Evolutionary conservation across 2,329 filamentous ascomycete species (phyloP), one percentile per base, ranked within the genome.

Genomic region (Aspergillus hiratsukae): DNA sequence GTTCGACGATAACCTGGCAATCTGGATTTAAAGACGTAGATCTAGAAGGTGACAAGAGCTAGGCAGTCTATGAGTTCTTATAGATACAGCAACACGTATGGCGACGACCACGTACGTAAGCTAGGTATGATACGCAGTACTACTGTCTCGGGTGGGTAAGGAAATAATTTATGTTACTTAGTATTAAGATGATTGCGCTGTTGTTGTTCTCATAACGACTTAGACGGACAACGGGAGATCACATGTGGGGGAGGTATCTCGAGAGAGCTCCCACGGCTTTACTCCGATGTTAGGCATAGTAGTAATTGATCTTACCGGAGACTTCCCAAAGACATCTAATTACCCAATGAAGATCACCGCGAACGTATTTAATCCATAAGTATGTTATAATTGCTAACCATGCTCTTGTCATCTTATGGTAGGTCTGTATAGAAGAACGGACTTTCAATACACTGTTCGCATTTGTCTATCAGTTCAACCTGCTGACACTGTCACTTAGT

Each of bases 221-320:
- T 19, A 29, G 37, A 29, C n/a, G 10, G 28, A 27, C 10, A 17
- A 23, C 14, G 17, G 56, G 37, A 43, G 48, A 61, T 63, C 61
- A 63, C 61, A 63, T 61, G 61, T 62, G 59, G 60, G 58, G 60
- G 10, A 40, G 14, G 14, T n/a, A 35, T 31, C 10, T 31, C 11
- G 31, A 27, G 14, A 37, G 31, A 37, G 14, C 31, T n/a, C 31
- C 31, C 14, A 35, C 11, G 17, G 31, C 14, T 17, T 5, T 35
- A 37, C 14, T 37, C 31, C 14, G 14, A 37, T 37, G 31, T 7
- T 35, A 17, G 31, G 11, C 31, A 35, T 4, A 37, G 14, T 17
- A 37, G 6, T 37, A 14, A 17, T 37, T 37, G 31, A 17, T 37
- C 14, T 37, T 37, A 37, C 31, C 31, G 31, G 11, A 35, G 17